A percentile compares a stretch with the other conserved stretches of the same genome.
These are phyloP conservation scores for Hyaloraphidium curvatum DNA, from an alignment of 192 early-diverging fungal species.

Conservation along the genomic window DNA sequence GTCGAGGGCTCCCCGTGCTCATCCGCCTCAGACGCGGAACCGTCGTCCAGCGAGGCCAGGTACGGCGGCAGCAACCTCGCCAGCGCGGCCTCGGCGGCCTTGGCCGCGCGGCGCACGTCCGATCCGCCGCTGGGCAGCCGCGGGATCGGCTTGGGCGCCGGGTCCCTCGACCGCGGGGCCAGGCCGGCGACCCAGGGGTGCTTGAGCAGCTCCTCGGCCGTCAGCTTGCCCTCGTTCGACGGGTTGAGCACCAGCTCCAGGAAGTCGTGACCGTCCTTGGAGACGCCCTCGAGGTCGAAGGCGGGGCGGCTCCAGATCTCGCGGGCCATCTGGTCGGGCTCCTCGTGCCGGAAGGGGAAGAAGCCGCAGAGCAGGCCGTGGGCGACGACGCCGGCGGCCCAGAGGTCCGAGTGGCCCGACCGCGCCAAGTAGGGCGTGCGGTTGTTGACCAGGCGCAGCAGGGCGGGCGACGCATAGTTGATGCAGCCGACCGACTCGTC, in stretches of 20 bases:
- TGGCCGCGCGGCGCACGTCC: too few relatives aligned
- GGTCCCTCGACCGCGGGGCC: background rate
- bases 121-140: too few relatives aligned
- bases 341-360: constrained; percentile 3
- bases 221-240: background rate
- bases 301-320: background rate
- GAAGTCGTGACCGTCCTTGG: background rate
- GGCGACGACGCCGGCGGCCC: background rate
- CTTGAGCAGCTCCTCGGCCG: background rate
- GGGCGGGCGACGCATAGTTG: background rate
- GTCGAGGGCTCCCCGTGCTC: too few relatives aligned
- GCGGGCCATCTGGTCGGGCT: too few relatives aligned
- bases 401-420: background rate
- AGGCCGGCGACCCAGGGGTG: background rate
- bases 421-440: background rate
- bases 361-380: background rate
- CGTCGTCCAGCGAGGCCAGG: too few relatives aligned
- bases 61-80: too few relatives aligned
- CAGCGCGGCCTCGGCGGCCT: too few relatives aligned
- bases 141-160: too few relatives aligned
- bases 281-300: background rate
- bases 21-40: too few relatives aligned
- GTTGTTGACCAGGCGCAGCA: background rate
- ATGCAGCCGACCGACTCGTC: constrained; percentile 3
- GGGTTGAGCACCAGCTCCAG: background rate